These are phyloP conservation scores for Yamadazyma pseudoaaseri DNA, from an alignment of 1,139 yeast genomes.

Conservation along the genomic window DNA sequence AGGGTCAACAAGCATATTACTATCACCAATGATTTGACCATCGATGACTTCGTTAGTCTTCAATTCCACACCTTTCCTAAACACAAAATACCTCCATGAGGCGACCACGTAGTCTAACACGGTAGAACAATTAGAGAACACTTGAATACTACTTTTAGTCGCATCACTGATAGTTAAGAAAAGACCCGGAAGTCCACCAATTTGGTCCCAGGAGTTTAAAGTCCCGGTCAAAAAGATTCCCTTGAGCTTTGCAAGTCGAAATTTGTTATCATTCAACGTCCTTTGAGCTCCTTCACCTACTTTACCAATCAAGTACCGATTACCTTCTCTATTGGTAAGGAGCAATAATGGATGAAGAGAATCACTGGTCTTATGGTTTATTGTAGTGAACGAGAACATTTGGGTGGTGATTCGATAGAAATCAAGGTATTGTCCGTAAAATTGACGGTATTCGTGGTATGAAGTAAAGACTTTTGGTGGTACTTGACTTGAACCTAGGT, in stretches of 20 bases:
- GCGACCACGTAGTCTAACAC: constrained; percentile 57
- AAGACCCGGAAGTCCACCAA: constrained; percentile 91
- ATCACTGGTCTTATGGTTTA: constrained; percentile 61
- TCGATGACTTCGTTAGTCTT: constrained; percentile 40
- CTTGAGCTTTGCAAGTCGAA: constrained; percentile 54
- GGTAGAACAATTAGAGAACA: constrained; percentile 36
- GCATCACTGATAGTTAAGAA: constrained; percentile 84
- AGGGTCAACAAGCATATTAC: constrained; percentile 52
- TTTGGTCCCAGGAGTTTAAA: constrained; percentile 60
- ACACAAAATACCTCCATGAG: constrained; percentile 89
- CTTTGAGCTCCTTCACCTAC: constrained; percentile 88
- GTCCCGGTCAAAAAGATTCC: constrained; percentile 76
- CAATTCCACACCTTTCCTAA: constrained; percentile 69
- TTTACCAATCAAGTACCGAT: constrained; percentile 72
- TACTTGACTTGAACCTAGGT: constrained; percentile 19
- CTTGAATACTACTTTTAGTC: constrained; percentile 51
- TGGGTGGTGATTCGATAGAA: constrained; percentile 14
- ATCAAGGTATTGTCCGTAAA: constrained; percentile 15
- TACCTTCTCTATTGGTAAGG: constrained; percentile 50
- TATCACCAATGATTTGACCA: constrained; percentile 44
- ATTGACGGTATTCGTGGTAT: constrained; percentile 6
- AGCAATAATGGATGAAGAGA: constrained; percentile 59
- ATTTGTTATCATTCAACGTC: constrained; percentile 52
- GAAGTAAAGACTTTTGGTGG: constrained; percentile 11
- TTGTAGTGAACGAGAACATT: constrained; percentile 41